These are phyloP conservation scores for Ceratobasidium sp. DNA, from an alignment of 1,284 basidiomycete genomes.

Conservation along the genomic window DNA sequence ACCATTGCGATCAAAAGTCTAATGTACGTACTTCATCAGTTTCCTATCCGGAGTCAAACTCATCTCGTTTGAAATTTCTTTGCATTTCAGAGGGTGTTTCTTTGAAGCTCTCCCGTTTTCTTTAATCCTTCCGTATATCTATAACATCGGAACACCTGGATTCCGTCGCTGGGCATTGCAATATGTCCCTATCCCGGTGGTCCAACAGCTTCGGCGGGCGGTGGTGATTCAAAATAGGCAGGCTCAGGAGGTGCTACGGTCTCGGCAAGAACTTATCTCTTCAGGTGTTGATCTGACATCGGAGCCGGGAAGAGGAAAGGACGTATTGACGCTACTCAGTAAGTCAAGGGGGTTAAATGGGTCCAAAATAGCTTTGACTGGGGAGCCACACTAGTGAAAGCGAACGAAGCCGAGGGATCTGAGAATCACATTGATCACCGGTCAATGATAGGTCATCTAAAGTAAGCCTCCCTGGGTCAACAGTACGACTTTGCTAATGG, in stretches of 20 bases:
- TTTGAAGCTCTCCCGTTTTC: neutral
- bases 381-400: neutral
- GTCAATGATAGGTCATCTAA: constrained; percentile 46
- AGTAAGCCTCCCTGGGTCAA: neutral
- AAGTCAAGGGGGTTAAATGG: neutral
- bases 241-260: neutral
- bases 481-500: neutral
- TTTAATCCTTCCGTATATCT: neutral
- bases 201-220: constrained; percentile 8
- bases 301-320: neutral
- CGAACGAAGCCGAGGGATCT: constrained; percentile 45
- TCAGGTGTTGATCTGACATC: neutral
- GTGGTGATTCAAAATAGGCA: constrained; percentile 1
- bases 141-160: constrained; percentile 5
- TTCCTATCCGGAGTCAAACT: too few relatives aligned
- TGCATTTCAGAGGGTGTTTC: neutral
- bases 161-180: constrained; percentile 7
- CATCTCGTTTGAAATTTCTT: neutral
- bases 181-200: neutral
- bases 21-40: constrained; percentile 55
- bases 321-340: constrained; percentile 23
- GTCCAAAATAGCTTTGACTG: too few relatives aligned
- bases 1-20: constrained; percentile 61
- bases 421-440: constrained; percentile 57
- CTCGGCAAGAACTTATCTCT: constrained; percentile 3